Evolutionary conservation across 768 basidiomycete species (phyloP), one percentile per base, ranked within the genome.

Genomic region (Boletus huronensis): DNA sequence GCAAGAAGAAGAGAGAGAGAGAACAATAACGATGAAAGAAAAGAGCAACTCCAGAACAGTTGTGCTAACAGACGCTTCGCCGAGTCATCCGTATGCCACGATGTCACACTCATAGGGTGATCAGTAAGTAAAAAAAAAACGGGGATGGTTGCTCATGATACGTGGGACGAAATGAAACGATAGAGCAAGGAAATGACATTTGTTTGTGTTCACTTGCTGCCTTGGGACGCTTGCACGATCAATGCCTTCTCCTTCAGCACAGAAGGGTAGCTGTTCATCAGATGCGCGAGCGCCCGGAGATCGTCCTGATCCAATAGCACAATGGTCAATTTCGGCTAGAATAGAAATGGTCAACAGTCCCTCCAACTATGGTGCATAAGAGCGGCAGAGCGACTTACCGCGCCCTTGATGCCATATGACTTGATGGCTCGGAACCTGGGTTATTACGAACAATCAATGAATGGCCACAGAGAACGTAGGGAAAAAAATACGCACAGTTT

Each of bases 211-310:
- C 53, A 72, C 56, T 63, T 67, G 51, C 68, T 49, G 36, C 61
- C 55, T 47, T 70, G 64, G 25, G 67, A 54, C 8, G 59, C 57
- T 31, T 70, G 69, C 31, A 72, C 11, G 5, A 65, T 64, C 42
- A 76, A 55, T 11, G 74, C 84, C 73, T 93, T 93, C 68, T 91
- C 89, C 73, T 88, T 93, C 55, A 94, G 76, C 2, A 93, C 80
- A 8, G 82, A 72, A 11, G 90, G 88, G 69, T 90, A 93, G 66
- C 89, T 89, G 69, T 92, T 89, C 85, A 91, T 85, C 40, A 95
- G 79, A 68, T 92, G 90, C 6, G 90, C 87, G 44, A 95, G 79
- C 5, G 90, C 77, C 40, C 87, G 82, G 23, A 95, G 79, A 64
- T 96, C 93, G 55, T 94, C 93, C 61, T 86, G 79, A 64, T 95